Evolutionary conservation across 257 asterid species (phyloP).

Genomic region (Thymus quinquecostatus): DNA sequence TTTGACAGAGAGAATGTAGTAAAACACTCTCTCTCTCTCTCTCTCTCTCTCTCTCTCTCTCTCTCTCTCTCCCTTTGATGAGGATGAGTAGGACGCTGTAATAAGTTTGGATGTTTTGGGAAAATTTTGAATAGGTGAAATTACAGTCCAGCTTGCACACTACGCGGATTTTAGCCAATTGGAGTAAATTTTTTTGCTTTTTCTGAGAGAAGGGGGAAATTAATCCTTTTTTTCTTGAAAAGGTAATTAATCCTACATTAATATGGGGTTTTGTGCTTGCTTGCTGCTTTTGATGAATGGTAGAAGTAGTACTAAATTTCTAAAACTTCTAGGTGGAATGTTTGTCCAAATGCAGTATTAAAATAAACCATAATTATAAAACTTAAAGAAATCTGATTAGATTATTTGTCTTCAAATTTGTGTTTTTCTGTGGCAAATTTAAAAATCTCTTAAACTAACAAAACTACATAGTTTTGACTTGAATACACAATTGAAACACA

Average conservation of each 20-base stretch:
- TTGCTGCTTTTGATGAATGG: not conserved
- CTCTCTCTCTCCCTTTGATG: not conserved
- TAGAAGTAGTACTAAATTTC: not conserved
- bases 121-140: not conserved
- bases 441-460: too few relatives aligned
- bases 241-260: too few relatives aligned
- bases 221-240: too few relatives aligned
- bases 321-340: not conserved
- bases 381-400: too few relatives aligned
- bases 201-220: not conserved
- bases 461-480: too few relatives aligned
- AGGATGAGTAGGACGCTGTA: not conserved
- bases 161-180: not conserved
- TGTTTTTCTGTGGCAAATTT: too few relatives aligned
- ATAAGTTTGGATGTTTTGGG: not conserved
- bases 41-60: not conserved
- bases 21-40: not conserved
- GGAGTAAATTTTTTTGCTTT: too few relatives aligned
- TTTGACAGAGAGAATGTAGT: too few relatives aligned
- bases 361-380: not conserved
- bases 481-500: too few relatives aligned
- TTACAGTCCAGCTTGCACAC: slow-evolving; percentile 15
- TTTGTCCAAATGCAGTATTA: not conserved
- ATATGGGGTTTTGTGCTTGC: too few relatives aligned
- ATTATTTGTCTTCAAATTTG: too few relatives aligned